Evolutionary conservation across 2,329 filamentous ascomycete species (phyloP), one percentile per base, ranked within the genome.

Genomic region (Exophiala bonariae): DNA sequence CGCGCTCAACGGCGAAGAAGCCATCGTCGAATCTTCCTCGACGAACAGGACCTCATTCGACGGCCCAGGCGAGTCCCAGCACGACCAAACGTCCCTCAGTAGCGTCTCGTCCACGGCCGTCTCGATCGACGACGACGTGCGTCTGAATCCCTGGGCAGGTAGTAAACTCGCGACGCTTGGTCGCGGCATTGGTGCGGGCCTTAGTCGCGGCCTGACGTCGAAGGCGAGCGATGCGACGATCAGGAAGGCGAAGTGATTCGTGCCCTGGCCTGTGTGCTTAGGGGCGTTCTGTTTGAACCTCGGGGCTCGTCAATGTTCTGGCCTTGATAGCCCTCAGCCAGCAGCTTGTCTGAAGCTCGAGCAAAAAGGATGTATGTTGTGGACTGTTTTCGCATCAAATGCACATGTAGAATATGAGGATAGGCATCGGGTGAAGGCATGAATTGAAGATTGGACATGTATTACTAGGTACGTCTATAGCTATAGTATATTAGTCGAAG

Each of bases 171-270:
- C 65, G 6, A 66, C 67, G 14, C 62, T 73, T 42, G 68, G 68
- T 3, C 57, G 67, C 49, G 70, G 70, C 1, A 61, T 72, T 13
- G 69, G 70, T 10, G 68, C 65, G 17, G 70, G 70, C 2, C 52
- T 72, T 20, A 72, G 67, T 50, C 65, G 67, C 41, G 70, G 68
- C 3, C 51, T 73, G 39, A 56, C 41, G 31, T 51, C 50, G 9
- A 57, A 54, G 41, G 49, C 33, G 3, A 60, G 58, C 35, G 50
- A 58, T 40, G 46, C 52, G 17, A 60, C 58, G 2, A 60, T 60
- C 31, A 41, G 57, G 14, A 57, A 47, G 34, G 31, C 35, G 8
- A 53, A 54, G 19, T 49, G 34, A 49, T n/a, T n/a, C n/a, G n/a
- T n/a, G n/a, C n/a, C n/a, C n/a, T n/a, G n/a, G n/a, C n/a, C n/a